Base-by-base conservation (phyloP, 352 stramenopile genomes). In the Plasmopara viticola region DNA sequence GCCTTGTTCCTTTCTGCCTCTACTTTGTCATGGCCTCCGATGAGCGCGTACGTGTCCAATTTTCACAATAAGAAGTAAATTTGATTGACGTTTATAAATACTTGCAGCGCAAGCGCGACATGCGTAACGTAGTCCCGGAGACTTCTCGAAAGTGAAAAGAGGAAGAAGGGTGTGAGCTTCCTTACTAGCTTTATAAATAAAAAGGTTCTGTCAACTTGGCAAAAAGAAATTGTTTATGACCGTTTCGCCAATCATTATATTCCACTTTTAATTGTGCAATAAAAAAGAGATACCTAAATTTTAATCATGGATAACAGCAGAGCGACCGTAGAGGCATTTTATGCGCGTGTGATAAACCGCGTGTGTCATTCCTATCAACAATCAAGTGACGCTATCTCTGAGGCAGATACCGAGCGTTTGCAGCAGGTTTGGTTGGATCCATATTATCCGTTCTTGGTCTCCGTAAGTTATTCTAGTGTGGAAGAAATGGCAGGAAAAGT, bases 21-120 rank as follows among this genome's bases (percentile, higher is more conserved):
- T 90, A 86, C 68, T 90, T 85, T 65, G 62, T 71, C 37, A 30
- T 90, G 46, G 63, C 72, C 34, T 61, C 62, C 30, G 54, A 56
- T 25, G 79, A 90, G 40, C 79, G 77, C 57, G 79, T 90, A 87
- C 58, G 79, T 76, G 20, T 8, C 45, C 6, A 25, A 44, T 10
- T 13, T 25, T 44, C 29, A 15, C 13, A 5, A 15, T 14, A 28
- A 39, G 28, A 17, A n/a, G 6, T 14, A 39, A 5, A 9, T 48
- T 17, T 20, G 28, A 9, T 17, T 58, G 41, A 52, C 15, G 15
- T 15, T 53, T 30, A 20, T 33, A 52, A 46, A 7, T 6, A 35
- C 0, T 17, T 60, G 13, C 39, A 82, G 74, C 64, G 68, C 57
- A 60, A 58, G 29, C 74, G 74, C 37, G 67, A 83, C 48, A 35